Evolutionary conservation across 495 filamentous ascomycete species (phyloP), one percentile per base, ranked within the genome.

Genomic region (Astrothelium subdiscretum): DNA sequence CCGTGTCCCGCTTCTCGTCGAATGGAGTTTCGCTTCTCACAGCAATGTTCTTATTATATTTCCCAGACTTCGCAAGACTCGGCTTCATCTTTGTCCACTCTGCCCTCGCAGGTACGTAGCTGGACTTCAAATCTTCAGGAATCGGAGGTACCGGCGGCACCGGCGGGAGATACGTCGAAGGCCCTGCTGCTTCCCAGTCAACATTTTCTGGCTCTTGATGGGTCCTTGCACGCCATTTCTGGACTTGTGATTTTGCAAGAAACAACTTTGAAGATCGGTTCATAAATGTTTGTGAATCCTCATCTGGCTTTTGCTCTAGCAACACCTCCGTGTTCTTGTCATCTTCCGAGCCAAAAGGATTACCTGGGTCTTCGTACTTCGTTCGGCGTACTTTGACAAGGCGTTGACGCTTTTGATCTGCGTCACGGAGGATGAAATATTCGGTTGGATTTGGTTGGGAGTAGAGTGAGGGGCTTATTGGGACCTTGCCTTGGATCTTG

Each of bases 291-390:
- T 12, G 26, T 6, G 48, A 54, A 24, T 54, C 24, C 24, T 54
- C 48, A 20, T 54, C 15, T 29, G 48, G 57, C 35, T 20, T 35
- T 40, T 44, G 40, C 13, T 32, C 29, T 31, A 52, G 44, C 40
- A 57, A 22, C 24, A 24, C 31, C 15, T 35, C 29, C 4, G 22
- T 35, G 32, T 40, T 18, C 13, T 58, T 38, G 6, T 27, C 51
- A 10, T 38, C n/a, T 15, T 63, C 51, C 32, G 20, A 32, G 32
- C 48, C 32, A 31, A 65, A 66, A 3, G 64, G 64, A 20, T 66
- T 66, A 29, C 64, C 64, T 1, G 64, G 64, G 57, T 64, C 65
- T 59, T 67, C 61, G 31, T 67, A 67, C 6, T 59, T 62, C 29
- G 65, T 67, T 29, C 61, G 35, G 13, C 62, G 65, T 10, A 67